Conservation (phyloP, 2,329 filamentous ascomycete genomes). For the Calcarisporium arbuscula region DNA sequence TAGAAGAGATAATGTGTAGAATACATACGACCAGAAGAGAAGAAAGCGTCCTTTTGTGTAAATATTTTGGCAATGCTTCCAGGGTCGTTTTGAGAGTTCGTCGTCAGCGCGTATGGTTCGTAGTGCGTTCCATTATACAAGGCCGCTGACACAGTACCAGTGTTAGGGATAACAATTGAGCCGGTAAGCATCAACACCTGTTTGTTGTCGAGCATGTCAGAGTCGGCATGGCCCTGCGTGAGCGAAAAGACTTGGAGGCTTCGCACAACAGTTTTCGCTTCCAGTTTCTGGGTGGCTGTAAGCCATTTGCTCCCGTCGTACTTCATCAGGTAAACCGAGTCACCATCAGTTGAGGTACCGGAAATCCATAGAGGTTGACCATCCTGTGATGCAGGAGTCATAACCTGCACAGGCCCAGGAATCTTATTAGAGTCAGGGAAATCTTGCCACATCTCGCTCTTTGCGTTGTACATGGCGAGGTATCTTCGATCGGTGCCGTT, state of each 20-base stretch:
- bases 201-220: conserved; percentile 56
- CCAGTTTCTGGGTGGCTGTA: conserved; percentile 57
- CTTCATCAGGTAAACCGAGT: conserved; percentile 72
- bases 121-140: conserved; percentile 80
- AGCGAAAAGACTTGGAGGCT: conserved; percentile 77
- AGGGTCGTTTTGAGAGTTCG: conserved; percentile 53
- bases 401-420: conserved; percentile 71
- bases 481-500: conserved; percentile 55
- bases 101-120: conserved; percentile 74
- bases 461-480: conserved; percentile 68
- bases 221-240: conserved; percentile 58
- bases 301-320: conserved; percentile 70
- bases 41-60: conserved; percentile 73
- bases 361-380: conserved; percentile 75
- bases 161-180: conserved; percentile 64
- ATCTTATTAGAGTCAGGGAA: conserved; percentile 59
- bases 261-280: conserved; percentile 60
- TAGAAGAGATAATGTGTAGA: not conserved
- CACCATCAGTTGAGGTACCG: conserved; percentile 58
- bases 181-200: conserved; percentile 82
- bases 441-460: conserved; percentile 57
- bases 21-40: conserved; percentile 55
- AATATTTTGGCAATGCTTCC: conserved; percentile 80
- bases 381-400: conserved; percentile 68
- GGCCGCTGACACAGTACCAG: conserved; percentile 78